Conservation (phyloP, 2,329 filamentous ascomycete genomes). For the Sarocladium brachiariae region DNA sequence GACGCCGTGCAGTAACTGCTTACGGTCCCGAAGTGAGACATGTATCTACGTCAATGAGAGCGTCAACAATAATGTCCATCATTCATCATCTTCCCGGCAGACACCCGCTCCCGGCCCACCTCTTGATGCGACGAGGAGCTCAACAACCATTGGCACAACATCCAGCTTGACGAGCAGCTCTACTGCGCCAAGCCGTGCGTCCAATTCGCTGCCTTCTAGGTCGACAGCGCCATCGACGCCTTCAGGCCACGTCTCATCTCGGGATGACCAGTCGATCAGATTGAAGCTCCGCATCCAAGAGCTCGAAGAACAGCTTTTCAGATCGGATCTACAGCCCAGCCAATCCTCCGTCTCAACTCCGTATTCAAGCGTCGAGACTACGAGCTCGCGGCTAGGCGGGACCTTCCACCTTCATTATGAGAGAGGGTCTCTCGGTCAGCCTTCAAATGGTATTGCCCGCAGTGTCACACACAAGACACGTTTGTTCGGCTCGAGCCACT, state of each 20-base stretch:
- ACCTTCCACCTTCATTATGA: slow-evolving; percentile 6
- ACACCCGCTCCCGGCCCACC: not conserved
- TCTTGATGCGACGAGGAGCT: not conserved
- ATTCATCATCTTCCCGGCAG: not conserved
- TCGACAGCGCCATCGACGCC: not conserved
- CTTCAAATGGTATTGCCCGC: not conserved
- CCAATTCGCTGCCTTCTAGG: not conserved
- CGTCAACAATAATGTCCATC: not conserved
- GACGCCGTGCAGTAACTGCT: slow-evolving; percentile 52
- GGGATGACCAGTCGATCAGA: not conserved
- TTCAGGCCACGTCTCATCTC: not conserved
- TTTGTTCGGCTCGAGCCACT: slow-evolving; percentile 43
- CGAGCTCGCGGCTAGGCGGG: not conserved
- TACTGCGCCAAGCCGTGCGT: not conserved
- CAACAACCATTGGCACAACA: not conserved
- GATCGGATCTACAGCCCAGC: slow-evolving; percentile 12
- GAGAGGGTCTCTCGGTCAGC: slow-evolving; percentile 8
- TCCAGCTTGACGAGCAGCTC: not conserved
- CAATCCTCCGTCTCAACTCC: slow-evolving; percentile 16
- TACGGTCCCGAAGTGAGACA: slow-evolving; percentile 43
- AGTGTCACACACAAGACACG: slow-evolving; percentile 26
- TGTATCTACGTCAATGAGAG: slow-evolving; percentile 41
- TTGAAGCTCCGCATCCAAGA: slow-evolving; percentile 26
- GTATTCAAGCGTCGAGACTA: slow-evolving; percentile 5
- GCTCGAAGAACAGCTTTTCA: slow-evolving; percentile 35